A percentile compares a stretch with the other conserved stretches of the same genome.
These are phyloP conservation scores for Kuraishia capsulata DNA, from an alignment of 805 yeast genomes.

Conservation along the genomic window DNA sequence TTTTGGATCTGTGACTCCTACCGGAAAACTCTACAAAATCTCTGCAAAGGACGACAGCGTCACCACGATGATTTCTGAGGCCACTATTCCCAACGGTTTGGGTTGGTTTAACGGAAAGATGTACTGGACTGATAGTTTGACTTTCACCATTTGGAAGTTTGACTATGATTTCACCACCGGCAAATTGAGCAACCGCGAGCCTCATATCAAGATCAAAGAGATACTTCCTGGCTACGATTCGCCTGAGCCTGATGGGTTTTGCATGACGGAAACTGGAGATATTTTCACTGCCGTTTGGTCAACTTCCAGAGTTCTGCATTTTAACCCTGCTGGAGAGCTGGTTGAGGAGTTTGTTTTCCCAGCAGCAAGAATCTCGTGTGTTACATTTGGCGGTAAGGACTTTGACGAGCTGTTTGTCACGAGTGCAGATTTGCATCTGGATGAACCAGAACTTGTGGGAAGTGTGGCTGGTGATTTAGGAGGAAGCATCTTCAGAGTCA, in stretches of 20 bases:
- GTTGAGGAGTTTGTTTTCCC: conserved; percentile 49
- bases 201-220: conserved; percentile 28
- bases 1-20: conserved; percentile 21
- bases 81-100: conserved; percentile 65
- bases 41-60: conserved; percentile 20
- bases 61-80: conserved; percentile 25
- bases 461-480: conserved; percentile 37
- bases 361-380: conserved; percentile 51
- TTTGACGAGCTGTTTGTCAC: conserved; percentile 58
- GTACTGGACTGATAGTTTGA: conserved; percentile 47
- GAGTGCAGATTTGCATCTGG: conserved; percentile 46
- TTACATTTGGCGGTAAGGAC: conserved; percentile 55
- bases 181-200: conserved; percentile 24
- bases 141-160: conserved; percentile 36
- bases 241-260: conserved; percentile 79
- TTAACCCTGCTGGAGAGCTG: conserved; percentile 38
- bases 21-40: conserved; percentile 47
- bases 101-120: conserved; percentile 39
- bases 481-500: conserved; percentile 46
- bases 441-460: conserved; percentile 21
- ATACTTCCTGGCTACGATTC: conserved; percentile 12
- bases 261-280: conserved; percentile 43
- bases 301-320: conserved; percentile 45
- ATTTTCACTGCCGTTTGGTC: conserved; percentile 65
- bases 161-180: conserved; percentile 30